A percentile compares a stretch with the other conserved stretches of the same genome.
phyloP scores from a whole-genome alignment of 2,329 filamentous ascomycete species.

The Balansia obtecta region DNA sequence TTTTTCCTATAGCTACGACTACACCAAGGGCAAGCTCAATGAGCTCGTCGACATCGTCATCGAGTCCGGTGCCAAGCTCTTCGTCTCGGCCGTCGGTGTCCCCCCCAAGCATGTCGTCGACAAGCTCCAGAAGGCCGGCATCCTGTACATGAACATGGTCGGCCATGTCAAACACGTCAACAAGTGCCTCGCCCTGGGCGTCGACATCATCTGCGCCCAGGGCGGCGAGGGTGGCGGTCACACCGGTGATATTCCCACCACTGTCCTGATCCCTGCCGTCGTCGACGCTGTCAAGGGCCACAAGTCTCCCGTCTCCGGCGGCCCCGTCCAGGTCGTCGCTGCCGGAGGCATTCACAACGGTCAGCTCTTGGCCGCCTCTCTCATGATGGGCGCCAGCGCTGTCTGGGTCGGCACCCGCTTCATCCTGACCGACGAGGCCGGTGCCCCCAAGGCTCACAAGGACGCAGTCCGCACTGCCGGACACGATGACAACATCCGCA shows the following conservation, averaged over 20 bases:
- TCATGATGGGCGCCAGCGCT: slow-evolving; percentile 84
- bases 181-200: slow-evolving; percentile 86
- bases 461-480: slow-evolving; percentile 84
- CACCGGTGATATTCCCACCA: slow-evolving; percentile 87
- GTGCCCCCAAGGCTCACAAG: slow-evolving; percentile 86
- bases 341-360: slow-evolving; percentile 93
- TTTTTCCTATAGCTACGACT: slow-evolving; percentile 66
- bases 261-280: slow-evolving; percentile 84
- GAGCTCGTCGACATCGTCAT: slow-evolving; percentile 88
- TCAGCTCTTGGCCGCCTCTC: slow-evolving; percentile 72
- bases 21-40: slow-evolving; percentile 96
- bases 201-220: slow-evolving; percentile 96
- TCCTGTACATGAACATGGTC: slow-evolving; percentile 99
- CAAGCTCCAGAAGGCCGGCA: slow-evolving; percentile 71
- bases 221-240: slow-evolving; percentile 95
- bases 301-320: slow-evolving; percentile 77
- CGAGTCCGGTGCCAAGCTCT: slow-evolving; percentile 78
- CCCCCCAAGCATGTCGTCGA: slow-evolving; percentile 84
- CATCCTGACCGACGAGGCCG: slow-evolving; percentile 86
- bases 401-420: slow-evolving; percentile 98
- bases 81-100: slow-evolving; percentile 93
- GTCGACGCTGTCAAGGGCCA: slow-evolving; percentile 68
- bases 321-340: slow-evolving; percentile 81
- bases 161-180: slow-evolving; percentile 98
- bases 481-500: slow-evolving; percentile 93